Percentiles rank a stretch among this genome's conserved stretches.
Conservation (phyloP, 208 protist genomes). For the Jaenimonas drosophilae region DNA sequence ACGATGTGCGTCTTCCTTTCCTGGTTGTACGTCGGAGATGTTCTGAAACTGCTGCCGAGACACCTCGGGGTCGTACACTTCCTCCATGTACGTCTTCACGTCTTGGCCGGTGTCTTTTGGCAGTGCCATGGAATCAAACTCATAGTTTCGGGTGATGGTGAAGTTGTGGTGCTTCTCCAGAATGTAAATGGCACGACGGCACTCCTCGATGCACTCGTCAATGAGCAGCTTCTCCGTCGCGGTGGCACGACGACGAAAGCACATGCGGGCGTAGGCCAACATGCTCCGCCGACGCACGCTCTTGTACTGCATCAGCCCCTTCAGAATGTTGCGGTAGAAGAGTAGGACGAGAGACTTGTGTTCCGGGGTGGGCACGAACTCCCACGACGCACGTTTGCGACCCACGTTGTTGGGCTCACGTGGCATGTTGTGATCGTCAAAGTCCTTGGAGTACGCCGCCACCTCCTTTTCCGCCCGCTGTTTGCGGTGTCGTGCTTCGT, state of each 20-base stretch:
- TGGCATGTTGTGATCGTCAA: constrained; percentile 49
- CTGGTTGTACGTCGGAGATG: constrained; percentile 76
- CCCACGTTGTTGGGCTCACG: constrained; percentile 18
- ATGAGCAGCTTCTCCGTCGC: constrained; percentile 85
- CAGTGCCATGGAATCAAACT: constrained; percentile 80
- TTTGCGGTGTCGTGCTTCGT: constrained; percentile 14
- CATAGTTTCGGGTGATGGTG: constrained; percentile 56
- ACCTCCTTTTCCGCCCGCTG: constrained; percentile 7
- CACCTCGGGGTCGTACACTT: constrained; percentile 83
- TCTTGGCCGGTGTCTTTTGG: constrained; percentile 86
- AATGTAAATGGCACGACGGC: constrained; percentile 69
- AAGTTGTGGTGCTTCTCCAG: constrained; percentile 81
- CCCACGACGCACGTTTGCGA: constrained; percentile 36
- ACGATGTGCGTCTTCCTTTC: constrained; percentile 55
- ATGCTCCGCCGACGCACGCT: constrained; percentile 66
- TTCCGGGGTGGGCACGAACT: constrained; percentile 55
- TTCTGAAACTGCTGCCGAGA: constrained; percentile 76
- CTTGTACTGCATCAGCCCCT: constrained; percentile 71
- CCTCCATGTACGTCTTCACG: constrained; percentile 89
- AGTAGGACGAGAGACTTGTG: constrained; percentile 71
- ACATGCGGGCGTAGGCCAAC: constrained; percentile 74
- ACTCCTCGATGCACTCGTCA: constrained; percentile 85
- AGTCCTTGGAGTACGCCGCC: constrained; percentile 11
- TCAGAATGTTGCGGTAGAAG: constrained; percentile 75
- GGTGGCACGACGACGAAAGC: constrained; percentile 52